Conservation (phyloP, 2,329 filamentous ascomycete species). For the Arachnopeziza araneosa region DNA sequence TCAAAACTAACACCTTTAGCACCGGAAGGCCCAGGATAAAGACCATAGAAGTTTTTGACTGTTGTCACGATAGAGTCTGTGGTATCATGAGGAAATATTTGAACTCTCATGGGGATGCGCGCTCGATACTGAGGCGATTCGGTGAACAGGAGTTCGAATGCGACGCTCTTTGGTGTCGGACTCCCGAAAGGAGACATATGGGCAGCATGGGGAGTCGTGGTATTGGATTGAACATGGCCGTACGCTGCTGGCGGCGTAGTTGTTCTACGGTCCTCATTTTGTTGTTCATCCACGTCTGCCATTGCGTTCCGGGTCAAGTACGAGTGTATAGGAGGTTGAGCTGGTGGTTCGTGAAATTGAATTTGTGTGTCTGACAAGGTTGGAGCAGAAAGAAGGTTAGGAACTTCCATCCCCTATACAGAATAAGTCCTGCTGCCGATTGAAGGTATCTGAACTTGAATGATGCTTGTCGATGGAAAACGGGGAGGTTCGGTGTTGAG, state of each 20-base stretch:
- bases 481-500: conserved; percentile 12
- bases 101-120: conserved; percentile 77
- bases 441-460: conserved; percentile 10
- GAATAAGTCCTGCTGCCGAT: conserved; percentile 7
- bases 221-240: conserved; percentile 19
- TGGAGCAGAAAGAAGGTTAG: conserved; percentile 20
- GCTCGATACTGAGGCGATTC: conserved; percentile 64
- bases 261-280: conserved; percentile 21
- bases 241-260: conserved; percentile 27
- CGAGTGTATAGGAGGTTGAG: conserved; percentile 20
- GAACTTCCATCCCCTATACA: conserved; percentile 18
- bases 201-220: conserved; percentile 21
- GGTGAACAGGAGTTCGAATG: conserved; percentile 70
- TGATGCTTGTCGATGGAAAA: conserved; percentile 13
- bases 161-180: conserved; percentile 62
- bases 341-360: conserved; percentile 17
- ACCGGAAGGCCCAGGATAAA: conserved; percentile 69
- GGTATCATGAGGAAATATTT: conserved; percentile 92
- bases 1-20: conserved; percentile 90
- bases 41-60: conserved; percentile 97
- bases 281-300: conserved; percentile 21
- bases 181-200: conserved; percentile 29
- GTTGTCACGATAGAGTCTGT: conserved; percentile 97
- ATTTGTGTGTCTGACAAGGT: conserved; percentile 23
- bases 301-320: conserved; percentile 27